Evolutionary conservation across 768 basidiomycete genomes (phyloP), one percentile per base, ranked within the genome.

Genomic region (Daedalea quercina): DNA sequence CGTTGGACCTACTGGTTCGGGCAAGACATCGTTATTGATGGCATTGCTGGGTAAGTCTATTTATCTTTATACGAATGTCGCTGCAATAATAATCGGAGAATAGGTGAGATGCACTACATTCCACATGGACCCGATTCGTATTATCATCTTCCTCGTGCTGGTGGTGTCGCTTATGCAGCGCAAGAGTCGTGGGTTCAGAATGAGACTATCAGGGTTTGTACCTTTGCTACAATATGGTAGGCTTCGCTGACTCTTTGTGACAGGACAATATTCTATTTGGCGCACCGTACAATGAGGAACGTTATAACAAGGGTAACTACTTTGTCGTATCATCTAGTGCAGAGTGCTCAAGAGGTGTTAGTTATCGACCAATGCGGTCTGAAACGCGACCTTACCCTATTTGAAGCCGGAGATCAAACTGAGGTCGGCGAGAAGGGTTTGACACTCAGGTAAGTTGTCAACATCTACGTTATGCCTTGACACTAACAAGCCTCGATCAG

Each of bases 21-120:
- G 83, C 6, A 86, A 85, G 67, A 84, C 84, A 0, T 82, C 81
- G 0, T 62, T 84, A 26, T 69, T 84, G 22, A 83, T 85, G 81
- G 83, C 84, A 1, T 65, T 84, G 40, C 71, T 83, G 11, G 75
- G 65, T 31, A 11, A 31, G 28, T 31, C 11, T 11, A 31, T 6
- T n/a, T 4, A 31, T 31, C 28, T 4, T 6, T 31, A 11, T 11
- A 31, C 11, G 11, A 11, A 31, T 31, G 28, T 31, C 28, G 11
- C 4, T 6, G 28, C 4, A 11, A 31, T 11, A 31, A 6, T 31
- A 11, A 31, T 11, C 6, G 4, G 4, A 6, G 28, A 6, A 31
- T 11, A 31, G 28, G 28, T 26, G 65, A 66, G 66, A 80, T 88
- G 81, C 82, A 86, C 63, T 82, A 80, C 60, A 59, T 61, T 2